A percentile compares a stretch with the other conserved stretches of the same genome.
These are phyloP conservation scores for Talaromyces nanjingensis DNA, from an alignment of 495 filamentous ascomycete species.

Conservation along the genomic window DNA sequence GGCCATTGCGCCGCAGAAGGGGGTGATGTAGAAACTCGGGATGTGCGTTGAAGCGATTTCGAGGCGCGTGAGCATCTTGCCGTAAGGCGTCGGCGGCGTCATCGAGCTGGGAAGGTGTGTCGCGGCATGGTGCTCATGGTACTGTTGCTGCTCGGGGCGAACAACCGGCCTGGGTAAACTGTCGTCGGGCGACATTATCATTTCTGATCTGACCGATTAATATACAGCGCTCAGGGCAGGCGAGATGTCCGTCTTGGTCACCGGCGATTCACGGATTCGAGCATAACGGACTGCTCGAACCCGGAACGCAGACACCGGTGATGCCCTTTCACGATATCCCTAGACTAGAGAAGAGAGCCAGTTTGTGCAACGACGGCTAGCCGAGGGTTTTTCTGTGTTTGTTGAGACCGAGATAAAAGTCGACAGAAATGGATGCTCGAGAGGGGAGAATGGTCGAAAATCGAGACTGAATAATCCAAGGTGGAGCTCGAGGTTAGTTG, in stretches of 20 bases:
- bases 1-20: conserved; percentile 76
- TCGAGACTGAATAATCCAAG: not conserved
- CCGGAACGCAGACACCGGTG: conserved; percentile 32
- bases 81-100: conserved; percentile 13
- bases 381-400: not conserved
- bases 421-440: not conserved
- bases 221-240: conserved; percentile 30
- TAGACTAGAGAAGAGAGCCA: conserved; percentile 2
- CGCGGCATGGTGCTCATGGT: conserved; percentile 7
- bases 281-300: conserved; percentile 41
- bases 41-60: conserved; percentile 46
- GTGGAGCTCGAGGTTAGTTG: conserved; percentile 1
- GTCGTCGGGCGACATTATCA: conserved; percentile 33
- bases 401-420: not conserved
- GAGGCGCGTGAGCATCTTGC: conserved; percentile 42
- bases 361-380: not conserved
- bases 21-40: conserved; percentile 48
- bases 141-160: conserved; percentile 20
- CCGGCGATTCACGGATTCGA: conserved; percentile 41
- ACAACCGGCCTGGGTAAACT: conserved; percentile 25
- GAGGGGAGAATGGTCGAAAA: not conserved
- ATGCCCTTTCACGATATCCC: conserved; percentile 3
- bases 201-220: conserved; percentile 9
- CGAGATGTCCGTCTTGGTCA: conserved; percentile 33
- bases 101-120: not conserved